Evolutionary conservation across 805 yeast species (phyloP).

Genomic region (Pichia thaimueangensis): DNA sequence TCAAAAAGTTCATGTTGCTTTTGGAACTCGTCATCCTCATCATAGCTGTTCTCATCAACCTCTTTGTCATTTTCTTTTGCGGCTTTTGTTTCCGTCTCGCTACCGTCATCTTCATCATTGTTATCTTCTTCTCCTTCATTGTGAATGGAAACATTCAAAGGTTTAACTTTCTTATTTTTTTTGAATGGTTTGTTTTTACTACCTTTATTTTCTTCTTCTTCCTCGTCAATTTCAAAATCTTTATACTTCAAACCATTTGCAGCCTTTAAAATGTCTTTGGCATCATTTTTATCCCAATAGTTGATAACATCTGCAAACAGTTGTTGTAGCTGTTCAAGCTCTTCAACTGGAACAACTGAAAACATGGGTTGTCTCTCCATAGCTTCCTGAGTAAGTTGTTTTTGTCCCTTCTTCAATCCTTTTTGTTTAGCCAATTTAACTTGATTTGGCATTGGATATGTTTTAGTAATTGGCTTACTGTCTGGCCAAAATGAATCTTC

Average conservation of each 20-base stretch:
- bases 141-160: too few species aligned
- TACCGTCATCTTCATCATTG: constrained; percentile 3
- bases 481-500: neutral
- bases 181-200: too few species aligned
- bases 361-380: neutral
- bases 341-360: neutral
- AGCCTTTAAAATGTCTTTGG: constrained; percentile 4
- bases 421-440: neutral
- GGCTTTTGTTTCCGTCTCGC: too few species aligned
- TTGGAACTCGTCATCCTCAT: neutral
- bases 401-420: neutral
- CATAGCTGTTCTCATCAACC: constrained; percentile 4
- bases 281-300: constrained; percentile 12
- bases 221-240: constrained; percentile 1
- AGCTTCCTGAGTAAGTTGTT: neutral
- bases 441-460: neutral
- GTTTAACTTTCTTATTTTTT: too few species aligned
- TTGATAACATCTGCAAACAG: constrained; percentile 6
- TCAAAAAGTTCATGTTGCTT: constrained; percentile 1
- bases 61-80: neutral
- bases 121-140: neutral
- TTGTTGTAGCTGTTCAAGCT: neutral
- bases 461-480: neutral
- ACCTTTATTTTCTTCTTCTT: neutral
- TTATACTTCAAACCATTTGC: constrained; percentile 6